Evolutionary conservation across 257 asterid genomes (phyloP), one percentile per base, ranked within the genome.

Genomic region (Solanum etuberosum): DNA sequence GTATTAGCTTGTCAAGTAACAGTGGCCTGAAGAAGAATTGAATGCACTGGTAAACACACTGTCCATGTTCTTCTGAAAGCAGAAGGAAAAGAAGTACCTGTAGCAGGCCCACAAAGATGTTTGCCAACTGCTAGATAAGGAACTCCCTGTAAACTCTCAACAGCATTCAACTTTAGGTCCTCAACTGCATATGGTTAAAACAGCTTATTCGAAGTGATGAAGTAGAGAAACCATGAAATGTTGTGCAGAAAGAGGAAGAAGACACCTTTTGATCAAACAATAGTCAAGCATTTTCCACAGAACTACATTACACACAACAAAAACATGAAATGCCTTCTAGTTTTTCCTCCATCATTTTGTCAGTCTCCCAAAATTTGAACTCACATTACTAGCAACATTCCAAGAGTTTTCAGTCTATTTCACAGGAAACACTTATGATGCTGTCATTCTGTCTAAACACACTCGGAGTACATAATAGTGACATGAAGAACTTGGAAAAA

Each of bases 31-130:
- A 27, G 35, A 83, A 59, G 14, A 83, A 59, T 59, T 37, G 7
- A 54, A 83, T 23, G 10, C 61, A 61, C 73, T 34, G 57, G 14
- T 8, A 37, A n/a, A 42, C 76, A 63, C 23, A 14, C 21, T 6
- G 16, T 38, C 57, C 9, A 25, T 84, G 63, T 20, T 80, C 10
- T 27, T 80, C 85, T 80, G 9, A 27, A 15, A 78, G 85, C 40
- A 48, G 29, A 38, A 68, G n/a, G 61, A n/a, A 14, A 40, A 83
- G 32, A 65, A 87, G 63, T 93, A 96, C 99, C 99, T 85, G 99
- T 95, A 72, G 98, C 99, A 29, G 98, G 95, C 40, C 99, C 99
- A 63, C 99, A 95, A 32, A 97, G 96, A 92, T 97, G 99, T 90
- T 97, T 97, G 74, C 98, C 98, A 37, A 92, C 90, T 83, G 99